Evolutionary conservation across 495 filamentous ascomycete species (phyloP).

Genomic region (Penicillium atrosanguineum): DNA sequence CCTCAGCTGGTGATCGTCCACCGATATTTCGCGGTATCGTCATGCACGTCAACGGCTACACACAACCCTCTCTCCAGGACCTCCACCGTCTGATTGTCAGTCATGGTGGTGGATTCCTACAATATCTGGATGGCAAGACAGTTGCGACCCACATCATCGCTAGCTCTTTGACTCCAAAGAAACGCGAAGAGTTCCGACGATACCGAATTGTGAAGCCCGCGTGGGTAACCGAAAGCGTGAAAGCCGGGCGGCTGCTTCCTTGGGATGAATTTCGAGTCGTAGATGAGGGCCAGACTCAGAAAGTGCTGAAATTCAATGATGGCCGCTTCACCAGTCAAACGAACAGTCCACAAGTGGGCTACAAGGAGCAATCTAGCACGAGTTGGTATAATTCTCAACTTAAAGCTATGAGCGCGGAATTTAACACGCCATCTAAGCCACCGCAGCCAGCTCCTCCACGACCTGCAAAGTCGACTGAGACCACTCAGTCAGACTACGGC

Average conservation of each 20-base stretch:
- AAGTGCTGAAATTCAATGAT: constrained; percentile 71
- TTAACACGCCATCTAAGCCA: constrained; percentile 8
- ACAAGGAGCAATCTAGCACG: constrained; percentile 69
- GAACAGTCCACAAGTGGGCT: constrained; percentile 54
- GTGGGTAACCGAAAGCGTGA: constrained; percentile 89
- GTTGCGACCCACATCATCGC: constrained; percentile 94
- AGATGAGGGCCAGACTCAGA: constrained; percentile 74
- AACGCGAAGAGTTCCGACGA: constrained; percentile 75
- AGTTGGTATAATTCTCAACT: constrained; percentile 81
- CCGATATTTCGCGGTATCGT: constrained; percentile 87
- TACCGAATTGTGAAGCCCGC: constrained; percentile 96
- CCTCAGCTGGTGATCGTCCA: constrained; percentile 62
- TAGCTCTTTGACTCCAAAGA: constrained; percentile 85
- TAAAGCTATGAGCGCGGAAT: constrained; percentile 27
- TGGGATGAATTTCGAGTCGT: constrained; percentile 82
- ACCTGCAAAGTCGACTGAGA: neutral
- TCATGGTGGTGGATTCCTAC: constrained; percentile 89
- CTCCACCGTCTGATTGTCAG: constrained; percentile 81
- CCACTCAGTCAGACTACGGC: constrained; percentile 42
- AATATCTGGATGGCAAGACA: constrained; percentile 94
- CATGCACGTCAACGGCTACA: constrained; percentile 90
- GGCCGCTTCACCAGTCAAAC: constrained; percentile 66
- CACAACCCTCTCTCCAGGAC: constrained; percentile 84
- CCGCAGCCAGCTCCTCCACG: neutral
- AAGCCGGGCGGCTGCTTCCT: constrained; percentile 72